Conservation (phyloP, 2,329 filamentous ascomycete genomes). For the Monosporascus ibericus region DNA sequence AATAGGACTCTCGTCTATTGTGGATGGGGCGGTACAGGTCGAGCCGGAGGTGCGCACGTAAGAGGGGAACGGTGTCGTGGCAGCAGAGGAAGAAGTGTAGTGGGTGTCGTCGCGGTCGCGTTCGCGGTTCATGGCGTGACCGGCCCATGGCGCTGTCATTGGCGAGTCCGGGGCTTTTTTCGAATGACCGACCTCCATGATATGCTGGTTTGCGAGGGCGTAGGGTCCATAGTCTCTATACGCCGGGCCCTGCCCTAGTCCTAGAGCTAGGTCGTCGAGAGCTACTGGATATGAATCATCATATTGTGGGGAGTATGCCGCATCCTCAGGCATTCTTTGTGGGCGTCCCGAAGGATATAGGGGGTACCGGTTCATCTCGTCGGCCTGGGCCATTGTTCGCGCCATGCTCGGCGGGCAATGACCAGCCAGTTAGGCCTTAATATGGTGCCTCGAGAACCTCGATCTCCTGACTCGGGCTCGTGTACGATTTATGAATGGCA, state of each 20-base stretch:
- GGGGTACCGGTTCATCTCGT: not conserved
- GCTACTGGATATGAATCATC: too few relatives aligned
- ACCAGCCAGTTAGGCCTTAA: not conserved
- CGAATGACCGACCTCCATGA: not conserved
- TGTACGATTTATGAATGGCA: not conserved
- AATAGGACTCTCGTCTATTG: not conserved
- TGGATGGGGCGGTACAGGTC: not conserved
- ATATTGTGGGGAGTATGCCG: not conserved
- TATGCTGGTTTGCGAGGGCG: not conserved
- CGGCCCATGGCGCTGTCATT: not conserved
- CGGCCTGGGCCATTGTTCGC: not conserved
- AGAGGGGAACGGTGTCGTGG: not conserved
- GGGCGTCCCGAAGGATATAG: not conserved
- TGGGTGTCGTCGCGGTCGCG: not conserved
- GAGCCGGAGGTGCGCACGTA: not conserved
- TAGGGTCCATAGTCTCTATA: not conserved
- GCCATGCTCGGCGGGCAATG: not conserved
- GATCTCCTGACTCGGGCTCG: not conserved
- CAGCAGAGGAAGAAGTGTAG: not conserved
- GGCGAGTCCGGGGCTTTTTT: not conserved
- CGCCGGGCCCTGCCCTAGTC: not conserved
- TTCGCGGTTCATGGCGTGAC: not conserved
- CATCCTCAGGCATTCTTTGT: not conserved
- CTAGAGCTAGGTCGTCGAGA: not conserved
- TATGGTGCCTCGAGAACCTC: not conserved